Percentiles rank a stretch among this genome's conserved stretches.
These are phyloP conservation scores for Petasospora fabianii DNA, from an alignment of 1,139 yeast species.

Conservation along the genomic window DNA sequence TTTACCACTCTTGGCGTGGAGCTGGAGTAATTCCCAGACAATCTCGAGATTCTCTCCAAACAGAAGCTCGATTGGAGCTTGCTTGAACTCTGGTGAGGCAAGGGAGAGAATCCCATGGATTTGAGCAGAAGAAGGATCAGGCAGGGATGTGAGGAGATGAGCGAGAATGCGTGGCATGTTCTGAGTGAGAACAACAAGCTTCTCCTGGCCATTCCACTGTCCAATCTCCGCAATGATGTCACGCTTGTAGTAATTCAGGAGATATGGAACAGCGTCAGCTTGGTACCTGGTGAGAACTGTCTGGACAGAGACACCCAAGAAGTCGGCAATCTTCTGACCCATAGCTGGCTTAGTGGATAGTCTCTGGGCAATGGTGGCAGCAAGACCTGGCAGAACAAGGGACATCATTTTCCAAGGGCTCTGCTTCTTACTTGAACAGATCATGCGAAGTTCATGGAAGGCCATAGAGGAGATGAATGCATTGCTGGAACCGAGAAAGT, in stretches of 20 bases:
- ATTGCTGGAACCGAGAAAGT: conserved; percentile 55
- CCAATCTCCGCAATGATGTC: conserved; percentile 63
- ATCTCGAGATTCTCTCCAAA: too few relatives aligned
- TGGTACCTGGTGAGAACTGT: conserved; percentile 68
- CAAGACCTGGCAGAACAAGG: conserved; percentile 76
- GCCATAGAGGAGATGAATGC: conserved; percentile 64
- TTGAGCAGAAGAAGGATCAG: conserved; percentile 44
- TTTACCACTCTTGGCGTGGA: conserved; percentile 21
- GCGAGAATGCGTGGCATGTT: conserved; percentile 44
- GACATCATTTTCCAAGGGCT: conserved; percentile 58
- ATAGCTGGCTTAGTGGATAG: conserved; percentile 47
- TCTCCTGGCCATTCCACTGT: conserved; percentile 24
- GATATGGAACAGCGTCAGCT: conserved; percentile 71
- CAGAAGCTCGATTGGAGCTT: too few relatives aligned
- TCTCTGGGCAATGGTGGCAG: conserved; percentile 59
- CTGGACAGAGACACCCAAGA: conserved; percentile 57
- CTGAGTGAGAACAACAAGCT: conserved; percentile 13
- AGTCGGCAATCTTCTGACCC: conserved; percentile 55
- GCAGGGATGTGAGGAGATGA: conserved; percentile 34
- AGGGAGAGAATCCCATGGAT: conserved; percentile 55
- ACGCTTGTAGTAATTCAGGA: conserved; percentile 60
- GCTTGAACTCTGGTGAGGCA: too few relatives aligned
- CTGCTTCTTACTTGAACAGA: conserved; percentile 37
- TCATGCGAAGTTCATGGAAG: conserved; percentile 49
- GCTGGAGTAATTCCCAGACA: conserved; percentile 30